Conservation (phyloP, 306 rosid genomes). For the Acacia crassicarpa region DNA sequence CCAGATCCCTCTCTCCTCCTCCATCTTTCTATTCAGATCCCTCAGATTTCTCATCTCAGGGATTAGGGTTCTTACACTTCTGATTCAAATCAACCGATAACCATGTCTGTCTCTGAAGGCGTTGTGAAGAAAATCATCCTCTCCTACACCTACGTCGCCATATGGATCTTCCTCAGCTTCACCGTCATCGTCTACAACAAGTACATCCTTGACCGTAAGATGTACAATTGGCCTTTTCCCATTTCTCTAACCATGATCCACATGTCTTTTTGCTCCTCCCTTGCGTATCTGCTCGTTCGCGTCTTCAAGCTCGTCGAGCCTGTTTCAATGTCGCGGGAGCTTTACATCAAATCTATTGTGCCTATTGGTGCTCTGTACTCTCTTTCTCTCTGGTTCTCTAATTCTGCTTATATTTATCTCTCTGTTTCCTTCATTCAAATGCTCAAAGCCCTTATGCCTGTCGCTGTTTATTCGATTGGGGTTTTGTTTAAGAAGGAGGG, state of each 20-base stretch:
- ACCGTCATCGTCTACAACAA: conserved; percentile 75
- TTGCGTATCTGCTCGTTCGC: conserved; percentile 60
- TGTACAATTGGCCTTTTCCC: conserved; percentile 76
- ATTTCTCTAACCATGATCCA: conserved; percentile 79
- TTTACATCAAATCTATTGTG: conserved; percentile 56
- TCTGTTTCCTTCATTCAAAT: conserved; percentile 78
- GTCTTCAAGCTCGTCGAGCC: conserved; percentile 69
- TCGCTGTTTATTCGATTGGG: conserved; percentile 66
- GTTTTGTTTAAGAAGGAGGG: conserved; percentile 49
- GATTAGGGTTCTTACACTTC: neutral
- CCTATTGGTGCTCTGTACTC: conserved; percentile 76
- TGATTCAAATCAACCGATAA: neutral
- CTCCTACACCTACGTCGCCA: conserved; percentile 10
- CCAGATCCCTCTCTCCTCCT: neutral
- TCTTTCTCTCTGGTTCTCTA: conserved; percentile 71
- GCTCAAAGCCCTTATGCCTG: conserved; percentile 77
- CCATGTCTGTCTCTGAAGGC: conserved; percentile 9
- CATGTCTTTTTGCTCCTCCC: conserved; percentile 68
- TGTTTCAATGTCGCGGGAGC: conserved; percentile 60
- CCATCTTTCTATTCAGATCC: neutral
- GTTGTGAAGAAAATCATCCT: conserved; percentile 17
- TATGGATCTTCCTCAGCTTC: conserved; percentile 60
- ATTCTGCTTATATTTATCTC: conserved; percentile 64
- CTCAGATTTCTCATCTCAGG: conserved; percentile 1
- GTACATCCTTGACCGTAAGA: conserved; percentile 67